Evolutionary conservation across 257 asterid species (phyloP).

Genomic region (Echium plantagineum): DNA sequence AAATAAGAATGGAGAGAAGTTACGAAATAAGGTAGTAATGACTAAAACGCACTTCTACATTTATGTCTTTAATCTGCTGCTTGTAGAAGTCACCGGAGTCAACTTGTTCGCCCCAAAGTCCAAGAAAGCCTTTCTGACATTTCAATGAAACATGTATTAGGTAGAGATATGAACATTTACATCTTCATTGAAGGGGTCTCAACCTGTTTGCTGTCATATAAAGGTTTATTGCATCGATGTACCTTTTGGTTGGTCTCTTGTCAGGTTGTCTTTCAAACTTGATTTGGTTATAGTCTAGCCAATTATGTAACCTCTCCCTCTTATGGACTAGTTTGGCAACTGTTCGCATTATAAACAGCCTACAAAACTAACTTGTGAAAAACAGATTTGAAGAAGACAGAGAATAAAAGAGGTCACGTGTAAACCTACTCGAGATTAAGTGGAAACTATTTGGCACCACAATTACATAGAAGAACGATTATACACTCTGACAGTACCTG

Average conservation of each 20-base stretch:
- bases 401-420: background rate
- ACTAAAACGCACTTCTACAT: constrained; percentile 41
- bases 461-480: background rate
- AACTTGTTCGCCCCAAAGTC: constrained; percentile 68
- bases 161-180: background rate
- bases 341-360: constrained; percentile 89
- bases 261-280: constrained; percentile 82
- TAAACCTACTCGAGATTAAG: background rate
- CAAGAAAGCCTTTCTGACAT: constrained; percentile 74
- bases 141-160: background rate
- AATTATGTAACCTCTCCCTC: constrained; percentile 73
- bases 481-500: constrained; percentile 40
- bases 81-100: constrained; percentile 73
- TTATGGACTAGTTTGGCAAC: constrained; percentile 57
- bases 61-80: constrained; percentile 48
- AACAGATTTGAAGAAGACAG: constrained; percentile 8
- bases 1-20: too few relatives aligned
- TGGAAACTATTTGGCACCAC: background rate
- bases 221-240: background rate
- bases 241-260: constrained; percentile 80
- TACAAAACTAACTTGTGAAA: constrained; percentile 10
- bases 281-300: constrained; percentile 89
- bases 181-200: background rate
- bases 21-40: constrained; percentile 1
- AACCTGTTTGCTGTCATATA: background rate